Conservation (phyloP, 2,329 filamentous ascomycete species). For the Fusarium verrucosum region DNA sequence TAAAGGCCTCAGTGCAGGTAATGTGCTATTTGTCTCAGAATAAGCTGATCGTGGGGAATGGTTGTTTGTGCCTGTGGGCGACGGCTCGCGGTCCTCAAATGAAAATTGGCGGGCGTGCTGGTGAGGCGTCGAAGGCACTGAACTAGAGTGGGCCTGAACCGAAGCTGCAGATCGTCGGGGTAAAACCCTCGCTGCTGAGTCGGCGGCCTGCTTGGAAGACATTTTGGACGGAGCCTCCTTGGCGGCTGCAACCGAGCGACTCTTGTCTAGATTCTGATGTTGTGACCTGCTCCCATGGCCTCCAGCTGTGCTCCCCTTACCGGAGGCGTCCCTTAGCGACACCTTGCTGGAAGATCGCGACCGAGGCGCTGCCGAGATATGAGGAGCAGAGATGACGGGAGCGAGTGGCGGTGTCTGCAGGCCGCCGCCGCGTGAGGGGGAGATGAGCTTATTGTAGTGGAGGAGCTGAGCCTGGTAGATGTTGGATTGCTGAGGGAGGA, state of each 20-base stretch:
- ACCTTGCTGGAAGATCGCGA: conserved; percentile 69
- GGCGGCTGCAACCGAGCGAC: conserved; percentile 68
- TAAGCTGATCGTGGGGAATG: conserved; percentile 91
- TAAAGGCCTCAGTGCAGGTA: conserved; percentile 73
- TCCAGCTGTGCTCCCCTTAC: conserved; percentile 61
- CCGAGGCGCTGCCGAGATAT: conserved; percentile 65
- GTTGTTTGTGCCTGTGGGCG: conserved; percentile 77
- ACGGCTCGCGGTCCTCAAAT: conserved; percentile 80
- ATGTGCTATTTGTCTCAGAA: conserved; percentile 82
- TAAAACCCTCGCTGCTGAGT: conserved; percentile 46
- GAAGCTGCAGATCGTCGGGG: conserved; percentile 45
- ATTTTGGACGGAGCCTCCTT: conserved; percentile 64
- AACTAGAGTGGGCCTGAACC: conserved; percentile 73
- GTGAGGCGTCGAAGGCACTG: conserved; percentile 91
- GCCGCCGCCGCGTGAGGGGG: conserved; percentile 64
- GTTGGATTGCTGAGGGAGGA: conserved; percentile 67
- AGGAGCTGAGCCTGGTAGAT: conserved; percentile 70
- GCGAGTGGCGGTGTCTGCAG: conserved; percentile 65
- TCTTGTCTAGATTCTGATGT: conserved; percentile 66
- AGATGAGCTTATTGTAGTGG: conserved; percentile 72
- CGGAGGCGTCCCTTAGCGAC: conserved; percentile 62
- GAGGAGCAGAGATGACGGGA: conserved; percentile 64
- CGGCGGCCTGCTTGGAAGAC: conserved; percentile 55
- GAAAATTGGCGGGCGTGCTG: conserved; percentile 87
- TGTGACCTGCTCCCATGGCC: conserved; percentile 72